These are phyloP conservation scores for Russula sp. DNA, from an alignment of 768 basidiomycete species.

Conservation along the genomic window DNA sequence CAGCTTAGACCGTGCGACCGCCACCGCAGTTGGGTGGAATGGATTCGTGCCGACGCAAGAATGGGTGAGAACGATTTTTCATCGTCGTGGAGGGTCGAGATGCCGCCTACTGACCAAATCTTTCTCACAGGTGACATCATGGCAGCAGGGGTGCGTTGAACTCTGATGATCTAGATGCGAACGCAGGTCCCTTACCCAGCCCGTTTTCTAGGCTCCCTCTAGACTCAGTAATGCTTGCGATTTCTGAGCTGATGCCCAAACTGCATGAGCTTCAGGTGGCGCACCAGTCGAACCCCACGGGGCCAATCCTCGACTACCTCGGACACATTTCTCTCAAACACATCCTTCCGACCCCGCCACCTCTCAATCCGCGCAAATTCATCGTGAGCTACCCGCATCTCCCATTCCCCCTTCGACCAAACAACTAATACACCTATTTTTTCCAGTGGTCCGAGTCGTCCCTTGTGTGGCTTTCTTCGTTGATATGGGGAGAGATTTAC, in stretches of 20 bases:
- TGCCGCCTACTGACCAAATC: neutral
- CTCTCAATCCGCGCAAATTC: conserved; percentile 65
- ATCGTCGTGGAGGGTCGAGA: neutral
- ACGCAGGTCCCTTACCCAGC: neutral
- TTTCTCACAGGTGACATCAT: conserved; percentile 64
- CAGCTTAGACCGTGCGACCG: conserved; percentile 58
- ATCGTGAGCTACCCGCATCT: conserved; percentile 39
- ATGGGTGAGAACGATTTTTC: conserved; percentile 66
- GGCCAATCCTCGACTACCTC: conserved; percentile 69
- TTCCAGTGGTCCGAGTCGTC: conserved; percentile 93
- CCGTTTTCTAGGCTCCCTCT: conserved; percentile 60
- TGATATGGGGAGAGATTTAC: conserved; percentile 95
- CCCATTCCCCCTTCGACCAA: conserved; percentile 4
- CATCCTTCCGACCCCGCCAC: conserved; percentile 64
- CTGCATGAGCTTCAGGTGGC: conserved; percentile 73
- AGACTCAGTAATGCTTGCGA: conserved; percentile 79
- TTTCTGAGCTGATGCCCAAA: conserved; percentile 81
- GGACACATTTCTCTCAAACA: conserved; percentile 59
- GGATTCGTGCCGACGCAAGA: conserved; percentile 94
- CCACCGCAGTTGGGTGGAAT: conserved; percentile 71
- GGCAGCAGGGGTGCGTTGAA: conserved; percentile 82
- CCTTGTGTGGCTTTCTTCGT: conserved; percentile 83
- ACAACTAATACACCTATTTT: conserved; percentile 11
- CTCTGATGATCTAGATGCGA: neutral
- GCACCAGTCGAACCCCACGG: conserved; percentile 52